Evolutionary conservation across 2,329 filamentous ascomycete species (phyloP).

Genomic region (Byssoonygena ceratinophila): DNA sequence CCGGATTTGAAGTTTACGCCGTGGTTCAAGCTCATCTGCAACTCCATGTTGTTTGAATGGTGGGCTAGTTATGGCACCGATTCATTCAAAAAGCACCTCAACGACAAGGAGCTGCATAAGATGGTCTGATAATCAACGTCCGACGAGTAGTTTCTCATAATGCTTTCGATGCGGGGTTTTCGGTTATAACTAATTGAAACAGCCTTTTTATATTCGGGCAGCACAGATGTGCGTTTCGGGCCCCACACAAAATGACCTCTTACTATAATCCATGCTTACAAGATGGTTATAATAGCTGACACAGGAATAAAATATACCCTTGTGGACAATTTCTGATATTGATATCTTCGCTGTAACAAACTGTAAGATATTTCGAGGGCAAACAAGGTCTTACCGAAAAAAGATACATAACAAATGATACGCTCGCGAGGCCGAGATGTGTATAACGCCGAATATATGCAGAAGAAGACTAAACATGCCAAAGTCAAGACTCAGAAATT

Average conservation of each 20-base stretch:
- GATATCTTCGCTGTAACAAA: background rate
- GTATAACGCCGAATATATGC: constrained; percentile 9
- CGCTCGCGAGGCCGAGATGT: background rate
- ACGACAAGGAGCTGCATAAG: constrained; percentile 76
- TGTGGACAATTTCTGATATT: background rate
- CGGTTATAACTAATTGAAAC: too few relatives aligned
- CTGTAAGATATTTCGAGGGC: background rate
- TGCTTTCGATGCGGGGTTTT: background rate
- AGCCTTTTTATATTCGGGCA: too few relatives aligned
- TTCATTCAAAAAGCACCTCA: constrained; percentile 72
- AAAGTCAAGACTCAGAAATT: background rate
- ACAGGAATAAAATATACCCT: background rate
- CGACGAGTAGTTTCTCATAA: too few relatives aligned
- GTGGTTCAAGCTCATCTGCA: constrained; percentile 98
- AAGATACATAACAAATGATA: background rate
- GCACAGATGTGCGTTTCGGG: background rate
- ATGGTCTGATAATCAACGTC: constrained; percentile 50
- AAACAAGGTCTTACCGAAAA: background rate
- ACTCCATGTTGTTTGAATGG: constrained; percentile 97
- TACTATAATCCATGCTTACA: background rate
- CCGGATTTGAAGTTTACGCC: constrained; percentile 78
- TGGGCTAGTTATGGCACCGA: constrained; percentile 70
- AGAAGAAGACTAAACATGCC: background rate
- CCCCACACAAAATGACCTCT: background rate
- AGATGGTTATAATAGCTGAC: background rate